Evolutionary conservation across 371 early-diverging fungal genomes (phyloP), one percentile per base, ranked within the genome.

Genomic region (Amoeboaphelidium protococcarum): DNA sequence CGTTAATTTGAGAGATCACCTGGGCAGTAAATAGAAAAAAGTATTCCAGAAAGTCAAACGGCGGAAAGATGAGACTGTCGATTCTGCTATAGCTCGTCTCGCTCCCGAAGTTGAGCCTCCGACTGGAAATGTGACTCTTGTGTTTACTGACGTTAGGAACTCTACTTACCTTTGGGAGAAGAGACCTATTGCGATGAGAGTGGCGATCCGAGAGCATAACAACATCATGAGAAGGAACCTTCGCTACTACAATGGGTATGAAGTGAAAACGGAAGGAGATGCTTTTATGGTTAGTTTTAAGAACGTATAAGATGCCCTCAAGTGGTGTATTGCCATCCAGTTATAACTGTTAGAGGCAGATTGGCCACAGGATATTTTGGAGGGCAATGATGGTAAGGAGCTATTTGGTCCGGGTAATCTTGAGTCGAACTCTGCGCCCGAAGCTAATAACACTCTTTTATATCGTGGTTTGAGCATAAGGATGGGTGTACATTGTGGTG

Each of bases 241-340:
- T 40, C 68, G 80, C 41, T 71, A 69, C 37, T 73, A 78, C 31
- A 86, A 86, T 26, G 94, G 94, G 19, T 92, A 90, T 54, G 94
- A 92, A 58, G 94, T 92, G 44, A 90, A 90, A 58, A 90, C 88
- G 1, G 94, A 92, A 67, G 94, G 94, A 31, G 94, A 92, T 57
- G 87, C 88, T 1, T 82, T 90, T 55, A 88, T 89, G 82, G 86
- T 88, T 23, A 77, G 78, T 48, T 92, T 92, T 62, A 77, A 81
- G 26, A 76, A 81, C 43, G 75, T 80, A 1, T 66, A 79, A 2
- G 69, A 77, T 20, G 94, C 94, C 1, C 60, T 88, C 49, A 61
- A 83, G 13, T 92, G 85, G 82, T 86, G 88, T 54, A 63, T 89
- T 51, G 76, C 76, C 2, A 88, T 82, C 0, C 94, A 92, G 50